Evolutionary conservation across 371 early-diverging fungal species (phyloP).

Genomic region (Umbelopsis sp.): DNA sequence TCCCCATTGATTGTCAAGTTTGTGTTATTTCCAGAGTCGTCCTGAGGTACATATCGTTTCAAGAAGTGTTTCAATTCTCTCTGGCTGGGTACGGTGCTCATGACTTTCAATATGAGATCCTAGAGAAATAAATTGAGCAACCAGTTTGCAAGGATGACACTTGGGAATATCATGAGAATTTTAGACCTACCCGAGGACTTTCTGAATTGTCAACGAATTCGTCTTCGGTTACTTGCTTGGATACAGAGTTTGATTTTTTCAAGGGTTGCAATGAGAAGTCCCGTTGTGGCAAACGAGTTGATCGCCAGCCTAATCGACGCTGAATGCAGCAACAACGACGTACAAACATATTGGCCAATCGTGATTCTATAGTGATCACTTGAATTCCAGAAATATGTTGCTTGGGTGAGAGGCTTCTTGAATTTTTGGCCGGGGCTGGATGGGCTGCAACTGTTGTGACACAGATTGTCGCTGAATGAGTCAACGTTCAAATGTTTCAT

Average conservation of each 20-base stretch:
- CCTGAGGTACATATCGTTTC: constrained; percentile 58
- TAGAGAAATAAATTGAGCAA: constrained; percentile 3
- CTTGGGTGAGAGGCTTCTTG: no score
- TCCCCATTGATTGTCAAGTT: constrained; percentile 16
- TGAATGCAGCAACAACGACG: constrained; percentile 1
- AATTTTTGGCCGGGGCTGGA: no score
- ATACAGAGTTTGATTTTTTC: neutral
- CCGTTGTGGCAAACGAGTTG: neutral
- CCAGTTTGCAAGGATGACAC: neutral
- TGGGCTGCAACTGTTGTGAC: no score
- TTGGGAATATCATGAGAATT: neutral
- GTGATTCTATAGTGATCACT: neutral
- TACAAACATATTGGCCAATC: neutral
- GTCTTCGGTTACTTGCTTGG: neutral
- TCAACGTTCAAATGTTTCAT: no score
- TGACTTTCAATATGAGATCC: constrained; percentile 57
- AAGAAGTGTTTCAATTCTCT: constrained; percentile 79
- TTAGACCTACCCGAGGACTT: neutral
- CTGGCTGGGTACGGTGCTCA: constrained; percentile 75
- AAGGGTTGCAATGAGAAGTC: neutral
- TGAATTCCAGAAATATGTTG: neutral
- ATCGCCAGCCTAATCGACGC: neutral
- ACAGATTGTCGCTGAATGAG: no score
- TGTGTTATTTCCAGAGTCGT: neutral
- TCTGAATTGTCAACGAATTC: neutral